Evolutionary conservation across 495 filamentous ascomycete genomes (phyloP), one percentile per base, ranked within the genome.

Genomic region (Aspergillus wentii): DNA sequence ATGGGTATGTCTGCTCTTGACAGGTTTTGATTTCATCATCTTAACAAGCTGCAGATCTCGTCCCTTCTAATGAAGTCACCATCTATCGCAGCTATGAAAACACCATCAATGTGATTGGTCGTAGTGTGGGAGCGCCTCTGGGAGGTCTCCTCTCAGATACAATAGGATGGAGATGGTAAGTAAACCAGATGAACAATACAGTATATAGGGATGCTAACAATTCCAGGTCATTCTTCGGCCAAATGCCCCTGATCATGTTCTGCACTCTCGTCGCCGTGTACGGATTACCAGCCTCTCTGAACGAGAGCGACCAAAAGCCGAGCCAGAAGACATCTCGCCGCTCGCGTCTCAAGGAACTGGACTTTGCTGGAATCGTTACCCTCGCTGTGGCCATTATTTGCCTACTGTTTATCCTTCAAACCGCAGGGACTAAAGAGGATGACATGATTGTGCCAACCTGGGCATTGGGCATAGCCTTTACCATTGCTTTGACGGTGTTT

Each of bases 111-210:
- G 23, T 43, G 25, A 37, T 23, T 5, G 27, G 40, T 4, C 32
- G 27, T 4, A 19, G 29, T n/a, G 8, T 43, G 1, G 39, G 39
- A 13, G 39, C 39, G 3, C 30, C 30, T 3, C 19, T 41, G 14
- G 39, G 39, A 13, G 33, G 40, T 21, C 6, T 35, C 13, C 11
- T 43, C 11, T 23, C 25, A 7, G 20, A 32, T 6, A 30, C 23
- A 8, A 19, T 36, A 3, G 32, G 40, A 0, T 35, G 40, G 40
- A 35, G 40, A 41, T 43, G 40, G 33, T 43, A 16, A 29, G 14
- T 17, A 8, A 3, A 14, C 15, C 8, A 8, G 3, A 31, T 16
- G 30, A 16, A 2, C 8, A 31, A 17, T 8, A 31, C 31, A 3
- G 4, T 5, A 2, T 1, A 43, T 23, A 16, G 2, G 3, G 3